phyloP scores from a whole-genome alignment of 2,329 filamentous ascomycete genomes.

The Penicillium frequentans region DNA sequence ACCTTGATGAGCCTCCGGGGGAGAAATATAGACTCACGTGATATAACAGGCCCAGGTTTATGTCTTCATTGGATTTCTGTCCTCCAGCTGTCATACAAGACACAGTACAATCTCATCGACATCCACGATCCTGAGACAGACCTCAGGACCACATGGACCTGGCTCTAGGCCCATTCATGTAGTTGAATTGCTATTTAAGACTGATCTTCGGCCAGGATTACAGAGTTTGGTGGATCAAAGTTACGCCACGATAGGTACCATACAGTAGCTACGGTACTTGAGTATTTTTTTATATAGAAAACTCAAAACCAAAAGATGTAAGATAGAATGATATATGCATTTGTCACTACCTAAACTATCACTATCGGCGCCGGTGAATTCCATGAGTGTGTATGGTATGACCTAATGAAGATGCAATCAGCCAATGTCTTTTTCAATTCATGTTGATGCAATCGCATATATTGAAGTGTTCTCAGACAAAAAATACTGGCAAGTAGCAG shows the following conservation, averaged over 20 bases:
- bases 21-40: slow-evolving; percentile 21
- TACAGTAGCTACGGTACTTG: not conserved
- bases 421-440: slow-evolving; percentile 9
- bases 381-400: not conserved
- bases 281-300: not conserved
- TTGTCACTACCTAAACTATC: not conserved
- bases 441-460: slow-evolving; percentile 4
- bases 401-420: slow-evolving; percentile 6
- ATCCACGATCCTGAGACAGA: not conserved
- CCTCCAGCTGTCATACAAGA: slow-evolving; percentile 10
- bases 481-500: slow-evolving; percentile 72
- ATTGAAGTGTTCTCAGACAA: slow-evolving; percentile 57
- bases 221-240: slow-evolving; percentile 10
- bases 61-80: not conserved
- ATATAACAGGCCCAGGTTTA: not conserved
- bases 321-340: not conserved
- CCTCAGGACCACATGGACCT: not conserved
- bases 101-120: slow-evolving; percentile 3
- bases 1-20: slow-evolving; percentile 3
- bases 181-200: not conserved
- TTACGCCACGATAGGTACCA: not conserved
- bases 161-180: not conserved
- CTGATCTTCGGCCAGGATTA: slow-evolving; percentile 18
- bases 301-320: not conserved
- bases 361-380: not conserved